phyloP scores from a whole-genome alignment of 176 grass and related monocot genomes.

The Metroxylon sagu region DNA sequence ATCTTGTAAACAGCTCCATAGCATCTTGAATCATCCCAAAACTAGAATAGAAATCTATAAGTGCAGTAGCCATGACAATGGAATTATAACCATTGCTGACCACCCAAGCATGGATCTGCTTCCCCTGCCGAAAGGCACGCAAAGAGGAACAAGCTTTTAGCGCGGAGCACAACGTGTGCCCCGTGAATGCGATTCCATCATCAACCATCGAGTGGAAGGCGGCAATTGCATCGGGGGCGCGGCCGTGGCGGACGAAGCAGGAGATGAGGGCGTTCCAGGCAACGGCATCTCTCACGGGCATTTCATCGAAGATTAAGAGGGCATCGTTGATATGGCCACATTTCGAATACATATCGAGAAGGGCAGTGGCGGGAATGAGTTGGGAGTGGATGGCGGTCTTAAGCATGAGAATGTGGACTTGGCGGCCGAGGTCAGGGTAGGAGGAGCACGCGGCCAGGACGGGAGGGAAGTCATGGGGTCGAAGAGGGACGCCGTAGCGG shows the following conservation, averaged over 20 bases:
- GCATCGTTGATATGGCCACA: slow-evolving; percentile 26
- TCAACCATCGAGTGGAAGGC: slow-evolving; percentile 28
- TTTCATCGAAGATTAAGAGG: slow-evolving; percentile 48
- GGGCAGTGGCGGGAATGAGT: slow-evolving; percentile 39
- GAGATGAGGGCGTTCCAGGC: slow-evolving; percentile 55
- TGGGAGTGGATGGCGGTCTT: slow-evolving; percentile 30
- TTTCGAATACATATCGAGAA: slow-evolving; percentile 29
- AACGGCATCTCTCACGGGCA: slow-evolving; percentile 35
- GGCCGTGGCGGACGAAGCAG: slow-evolving; percentile 34
- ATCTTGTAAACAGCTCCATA: slow-evolving; percentile 21
- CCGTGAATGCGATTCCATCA: slow-evolving; percentile 17
- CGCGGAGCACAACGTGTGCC: slow-evolving; percentile 37
- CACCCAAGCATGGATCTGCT: slow-evolving; percentile 39
- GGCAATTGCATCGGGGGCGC: slow-evolving; percentile 5
- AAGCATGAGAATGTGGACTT: slow-evolving; percentile 24
- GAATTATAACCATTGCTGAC: slow-evolving; percentile 18
- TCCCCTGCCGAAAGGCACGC: slow-evolving; percentile 20
- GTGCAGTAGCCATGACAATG: slow-evolving; percentile 27
- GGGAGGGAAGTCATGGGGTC: slow-evolving; percentile 14
- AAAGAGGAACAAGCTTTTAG: slow-evolving; percentile 42
- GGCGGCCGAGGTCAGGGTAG: slow-evolving; percentile 7
- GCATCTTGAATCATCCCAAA: slow-evolving; percentile 39
- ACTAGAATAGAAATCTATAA: slow-evolving; percentile 55
- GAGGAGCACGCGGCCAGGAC: slow-evolving; percentile 22
- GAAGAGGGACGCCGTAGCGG: not conserved